Conservation (phyloP, 352 stramenopile species). For the Aphanomyces invadans region DNA sequence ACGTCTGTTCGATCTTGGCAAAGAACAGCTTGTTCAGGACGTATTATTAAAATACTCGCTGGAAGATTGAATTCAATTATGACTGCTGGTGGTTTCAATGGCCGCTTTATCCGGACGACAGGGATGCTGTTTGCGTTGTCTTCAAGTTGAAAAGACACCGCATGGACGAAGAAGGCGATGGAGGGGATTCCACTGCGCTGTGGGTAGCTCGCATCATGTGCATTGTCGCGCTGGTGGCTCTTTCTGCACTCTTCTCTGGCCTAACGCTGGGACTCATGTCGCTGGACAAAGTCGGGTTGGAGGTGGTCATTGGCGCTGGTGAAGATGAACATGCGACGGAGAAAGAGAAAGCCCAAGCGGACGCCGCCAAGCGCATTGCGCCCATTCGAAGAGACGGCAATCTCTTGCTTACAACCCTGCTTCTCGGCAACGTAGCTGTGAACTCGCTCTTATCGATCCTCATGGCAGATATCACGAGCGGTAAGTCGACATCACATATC, state of each 20-base stretch:
- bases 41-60: too few species aligned
- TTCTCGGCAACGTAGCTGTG: slow-evolving; percentile 94
- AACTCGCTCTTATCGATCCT: slow-evolving; percentile 96
- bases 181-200: not conserved
- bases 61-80: too few species aligned
- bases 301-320: slow-evolving; percentile 93
- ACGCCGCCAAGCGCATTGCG: slow-evolving; percentile 65
- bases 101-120: not conserved
- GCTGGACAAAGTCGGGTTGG: slow-evolving; percentile 94
- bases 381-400: slow-evolving; percentile 93
- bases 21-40: too few species aligned
- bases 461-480: slow-evolving; percentile 77
- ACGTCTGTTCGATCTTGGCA: too few species aligned
- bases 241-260: slow-evolving; percentile 91
- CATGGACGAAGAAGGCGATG: not conserved
- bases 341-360: slow-evolving; percentile 51
- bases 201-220: slow-evolving; percentile 25
- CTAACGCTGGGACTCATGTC: slow-evolving; percentile 96
- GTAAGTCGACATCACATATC: slow-evolving; percentile 35
- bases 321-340: slow-evolving; percentile 71
- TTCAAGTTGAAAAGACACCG: not conserved
- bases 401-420: slow-evolving; percentile 91
- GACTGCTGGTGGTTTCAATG: not conserved
- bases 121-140: not conserved
- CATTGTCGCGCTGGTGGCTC: slow-evolving; percentile 49